Evolutionary conservation across 2,329 filamentous ascomycete genomes (phyloP).

Genomic region (Scolecobasidium constrictum): DNA sequence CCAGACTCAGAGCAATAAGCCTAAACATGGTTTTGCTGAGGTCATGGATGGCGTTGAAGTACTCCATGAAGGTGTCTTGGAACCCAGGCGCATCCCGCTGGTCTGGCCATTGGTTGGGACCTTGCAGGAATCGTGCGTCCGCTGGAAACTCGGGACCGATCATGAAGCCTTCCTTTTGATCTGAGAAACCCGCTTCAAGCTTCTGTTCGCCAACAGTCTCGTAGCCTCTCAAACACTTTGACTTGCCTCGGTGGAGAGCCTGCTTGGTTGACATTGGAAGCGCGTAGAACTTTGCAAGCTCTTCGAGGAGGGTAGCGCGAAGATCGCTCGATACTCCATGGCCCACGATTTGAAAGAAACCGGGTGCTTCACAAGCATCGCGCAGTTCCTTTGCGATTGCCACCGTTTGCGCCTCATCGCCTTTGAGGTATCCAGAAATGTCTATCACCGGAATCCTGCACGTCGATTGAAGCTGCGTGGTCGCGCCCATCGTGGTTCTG

Average conservation of each 20-base stretch:
- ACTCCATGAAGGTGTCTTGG: too few species aligned
- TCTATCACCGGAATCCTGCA: slow-evolving; percentile 13
- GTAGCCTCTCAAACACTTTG: slow-evolving; percentile 12
- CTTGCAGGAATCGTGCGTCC: too few species aligned
- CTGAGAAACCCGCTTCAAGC: slow-evolving; percentile 13
- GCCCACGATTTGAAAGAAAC: slow-evolving; percentile 26
- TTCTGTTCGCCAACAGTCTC: slow-evolving; percentile 12
- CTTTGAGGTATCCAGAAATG: slow-evolving; percentile 11
- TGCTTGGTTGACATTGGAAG: slow-evolving; percentile 20
- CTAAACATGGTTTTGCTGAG: too few species aligned
- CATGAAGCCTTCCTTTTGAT: slow-evolving; percentile 25
- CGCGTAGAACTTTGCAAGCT: slow-evolving; percentile 20
- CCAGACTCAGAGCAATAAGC: background rate
- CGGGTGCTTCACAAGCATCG: slow-evolving; percentile 13
- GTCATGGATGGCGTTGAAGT: too few species aligned
- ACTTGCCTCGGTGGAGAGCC: slow-evolving; percentile 12
- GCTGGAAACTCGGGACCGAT: slow-evolving; percentile 20
- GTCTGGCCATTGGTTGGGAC: too few species aligned
- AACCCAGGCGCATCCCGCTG: too few species aligned
- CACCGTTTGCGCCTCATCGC: slow-evolving; percentile 10
- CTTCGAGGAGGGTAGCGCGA: slow-evolving; percentile 17
- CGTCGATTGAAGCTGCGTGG: slow-evolving; percentile 4
- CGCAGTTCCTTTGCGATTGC: slow-evolving; percentile 10
- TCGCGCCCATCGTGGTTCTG: too few species aligned
- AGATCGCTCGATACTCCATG: slow-evolving; percentile 20